phyloP scores from a whole-genome alignment of 805 yeast genomes.

The Hagleromyces aurorensis region DNA sequence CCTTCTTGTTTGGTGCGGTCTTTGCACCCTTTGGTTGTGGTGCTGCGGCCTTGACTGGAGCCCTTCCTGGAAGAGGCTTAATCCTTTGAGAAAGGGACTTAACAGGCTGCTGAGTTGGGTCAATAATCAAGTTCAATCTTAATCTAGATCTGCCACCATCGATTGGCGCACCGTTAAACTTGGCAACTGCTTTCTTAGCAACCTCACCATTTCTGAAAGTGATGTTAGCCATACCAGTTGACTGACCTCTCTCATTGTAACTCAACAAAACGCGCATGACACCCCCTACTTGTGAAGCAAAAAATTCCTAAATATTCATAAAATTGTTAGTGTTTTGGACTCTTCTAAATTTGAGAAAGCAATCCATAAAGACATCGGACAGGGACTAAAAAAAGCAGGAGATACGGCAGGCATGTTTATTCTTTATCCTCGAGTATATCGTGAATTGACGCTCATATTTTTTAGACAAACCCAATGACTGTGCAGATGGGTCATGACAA shows the following conservation, averaged over 20 bases:
- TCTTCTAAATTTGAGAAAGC: no score
- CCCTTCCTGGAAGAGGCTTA: constrained; percentile 33
- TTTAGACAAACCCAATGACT: no score
- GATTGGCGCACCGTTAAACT: constrained; percentile 87
- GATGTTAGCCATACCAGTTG: constrained; percentile 87
- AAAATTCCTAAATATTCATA: constrained; percentile 61
- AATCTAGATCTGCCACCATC: constrained; percentile 77
- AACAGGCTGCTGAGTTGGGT: constrained; percentile 63
- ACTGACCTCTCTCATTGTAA: constrained; percentile 82
- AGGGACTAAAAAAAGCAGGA: no score
- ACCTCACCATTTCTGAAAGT: constrained; percentile 59
- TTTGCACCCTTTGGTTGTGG: constrained; percentile 9
- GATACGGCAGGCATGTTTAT: no score
- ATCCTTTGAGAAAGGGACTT: constrained; percentile 59
- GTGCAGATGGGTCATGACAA: no score
- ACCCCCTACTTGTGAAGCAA: constrained; percentile 80
- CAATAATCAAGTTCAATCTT: constrained; percentile 74
- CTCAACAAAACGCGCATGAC: constrained; percentile 61
- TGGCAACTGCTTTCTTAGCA: constrained; percentile 73
- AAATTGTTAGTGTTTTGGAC: constrained; percentile 16
- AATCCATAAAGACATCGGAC: no score
- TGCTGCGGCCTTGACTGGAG: constrained; percentile 5
- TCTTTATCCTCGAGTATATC: no score
- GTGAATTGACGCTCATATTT: no score
- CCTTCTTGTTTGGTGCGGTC: constrained; percentile 31